Base-by-base conservation (phyloP, 2,329 filamentous ascomycete species). In the Leptographium flavum region DNA sequence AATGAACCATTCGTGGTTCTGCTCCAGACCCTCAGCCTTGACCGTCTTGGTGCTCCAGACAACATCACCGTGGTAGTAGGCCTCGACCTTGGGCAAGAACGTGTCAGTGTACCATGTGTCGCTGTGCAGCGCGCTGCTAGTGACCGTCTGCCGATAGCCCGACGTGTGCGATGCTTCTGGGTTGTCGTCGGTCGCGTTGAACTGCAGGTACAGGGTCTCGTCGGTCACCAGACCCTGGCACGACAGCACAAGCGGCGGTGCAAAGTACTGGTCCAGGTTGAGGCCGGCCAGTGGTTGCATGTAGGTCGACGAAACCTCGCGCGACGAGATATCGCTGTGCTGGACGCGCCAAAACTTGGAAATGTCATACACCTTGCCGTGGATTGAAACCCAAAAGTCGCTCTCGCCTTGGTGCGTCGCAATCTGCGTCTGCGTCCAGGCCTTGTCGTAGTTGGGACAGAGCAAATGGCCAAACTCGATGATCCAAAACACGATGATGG, bases 361-460 rank as follows among this genome's bases (percentile, higher is more conserved):
- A 38, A 98, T 77, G 56, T 98, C 92, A 63, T 96, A 98, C 28
- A 96, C 90, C 36, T 79, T 78, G 50, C 92, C 92, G 47, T 81
- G 82, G 53, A 93, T 79, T 55, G 83, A 87, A 55, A 96, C 90
- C 66, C 74, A 98, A 60, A 81, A 95, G 57, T 94, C 83, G 46
- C 79, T 70, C 7, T 71, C 66, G n/a, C 77, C 83, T 53, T 75
- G 69, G 55, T 95, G 90, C 32, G 65, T 73, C 14, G 64, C 55
- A 7, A 95, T 78, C 59, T 98, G 76, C 11, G 70, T 71, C 5
- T 66, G 59, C 44, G 77, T 79, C 87, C 87, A 98, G 3, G 78
- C 92, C 60, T 95, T 95, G 67, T 94, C 77, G 52, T 77, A 84
- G 58, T 94, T 88, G 14, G 92, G 92, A 58, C 92, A 98, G 3